Evolutionary conservation across 306 rosid species (phyloP).

Genomic region (Dalbergia cultrata): DNA sequence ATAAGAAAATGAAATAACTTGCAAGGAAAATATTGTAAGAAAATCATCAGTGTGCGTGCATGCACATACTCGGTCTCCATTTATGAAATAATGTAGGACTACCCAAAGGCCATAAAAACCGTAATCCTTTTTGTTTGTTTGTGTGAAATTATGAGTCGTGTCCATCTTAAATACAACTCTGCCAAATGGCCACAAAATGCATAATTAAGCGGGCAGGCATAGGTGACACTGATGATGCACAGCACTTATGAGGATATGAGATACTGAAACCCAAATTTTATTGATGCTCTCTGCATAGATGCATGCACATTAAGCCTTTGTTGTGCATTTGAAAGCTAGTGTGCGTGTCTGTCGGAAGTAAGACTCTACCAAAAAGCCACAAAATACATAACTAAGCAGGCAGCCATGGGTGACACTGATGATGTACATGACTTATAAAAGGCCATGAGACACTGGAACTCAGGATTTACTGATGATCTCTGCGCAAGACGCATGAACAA

Average conservation of each 20-base stretch:
- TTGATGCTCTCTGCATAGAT: neutral
- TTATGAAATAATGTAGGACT: slow-evolving; percentile 3
- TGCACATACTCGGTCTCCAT: neutral
- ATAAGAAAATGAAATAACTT: slow-evolving; percentile 1
- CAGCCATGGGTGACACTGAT: neutral
- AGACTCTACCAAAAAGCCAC: neutral
- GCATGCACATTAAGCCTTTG: neutral
- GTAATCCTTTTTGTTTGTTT: neutral
- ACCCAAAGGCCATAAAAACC: slow-evolving; percentile 5
- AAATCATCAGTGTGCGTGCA: slow-evolving; percentile 19
- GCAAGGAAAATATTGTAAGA: neutral
- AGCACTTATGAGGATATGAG: neutral
- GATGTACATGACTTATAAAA: neutral
- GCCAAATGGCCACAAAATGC: slow-evolving; percentile 16
- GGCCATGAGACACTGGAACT: slow-evolving; percentile 28
- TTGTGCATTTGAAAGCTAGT: neutral
- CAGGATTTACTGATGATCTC: neutral
- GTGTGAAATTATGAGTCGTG: neutral
- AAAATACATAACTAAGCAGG: slow-evolving; percentile 27
- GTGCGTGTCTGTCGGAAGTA: neutral
- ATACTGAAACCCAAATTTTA: slow-evolving; percentile 29
- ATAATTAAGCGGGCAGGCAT: slow-evolving; percentile 12
- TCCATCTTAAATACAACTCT: slow-evolving; percentile 1
- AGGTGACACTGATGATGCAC: slow-evolving; percentile 8
- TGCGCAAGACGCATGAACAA: slow-evolving; percentile 8